A percentile compares a stretch with the other conserved stretches of the same genome.
phyloP scores from a whole-genome alignment of 75 land plant species.

The Cupressus sempervirens region DNA sequence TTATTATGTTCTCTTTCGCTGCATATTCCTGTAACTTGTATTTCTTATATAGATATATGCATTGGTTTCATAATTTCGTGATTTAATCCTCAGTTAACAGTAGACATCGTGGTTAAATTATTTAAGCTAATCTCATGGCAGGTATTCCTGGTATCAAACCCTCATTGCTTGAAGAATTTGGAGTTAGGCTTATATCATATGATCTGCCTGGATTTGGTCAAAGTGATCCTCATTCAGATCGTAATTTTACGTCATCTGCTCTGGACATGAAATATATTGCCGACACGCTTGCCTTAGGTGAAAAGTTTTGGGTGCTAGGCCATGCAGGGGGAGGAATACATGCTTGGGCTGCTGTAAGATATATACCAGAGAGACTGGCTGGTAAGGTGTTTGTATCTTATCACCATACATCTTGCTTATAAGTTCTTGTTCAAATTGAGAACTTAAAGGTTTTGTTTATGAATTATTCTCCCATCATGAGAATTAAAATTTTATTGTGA shows the following conservation, averaged over 20 bases:
- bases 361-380: constrained; percentile 79
- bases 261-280: constrained; percentile 68
- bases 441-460: neutral
- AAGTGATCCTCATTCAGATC: constrained; percentile 78
- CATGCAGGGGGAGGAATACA: constrained; percentile 76
- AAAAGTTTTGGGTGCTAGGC: constrained; percentile 86
- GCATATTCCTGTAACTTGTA: neutral
- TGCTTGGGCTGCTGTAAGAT: constrained; percentile 97
- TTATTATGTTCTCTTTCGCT: neutral
- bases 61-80: neutral
- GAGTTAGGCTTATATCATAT: constrained; percentile 80
- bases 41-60: neutral
- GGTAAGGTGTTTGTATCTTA: constrained; percentile 37
- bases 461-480: neutral
- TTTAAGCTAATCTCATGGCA: constrained; percentile 13
- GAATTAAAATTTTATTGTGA: neutral
- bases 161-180: constrained; percentile 75
- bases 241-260: constrained; percentile 75
- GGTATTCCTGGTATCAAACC: constrained; percentile 80
- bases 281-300: constrained; percentile 56
- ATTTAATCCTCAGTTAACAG: neutral
- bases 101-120: neutral
- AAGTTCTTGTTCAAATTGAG: neutral
- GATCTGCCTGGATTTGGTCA: constrained; percentile 98
- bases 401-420: neutral